Conservation (phyloP, 164 flowering plant species). For the Piper longum region DNA sequence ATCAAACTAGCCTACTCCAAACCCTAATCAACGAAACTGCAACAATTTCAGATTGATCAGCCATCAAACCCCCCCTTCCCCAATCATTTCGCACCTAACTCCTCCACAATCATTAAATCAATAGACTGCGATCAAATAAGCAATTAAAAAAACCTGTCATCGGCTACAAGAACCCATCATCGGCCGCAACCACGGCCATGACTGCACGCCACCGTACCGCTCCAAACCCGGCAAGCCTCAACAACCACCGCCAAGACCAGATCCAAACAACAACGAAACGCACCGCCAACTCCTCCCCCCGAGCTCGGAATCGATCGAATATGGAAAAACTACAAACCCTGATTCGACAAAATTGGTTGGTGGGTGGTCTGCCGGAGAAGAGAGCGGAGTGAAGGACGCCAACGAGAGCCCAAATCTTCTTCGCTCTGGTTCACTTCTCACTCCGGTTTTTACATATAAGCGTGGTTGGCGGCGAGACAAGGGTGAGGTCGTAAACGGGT, state of each 20-base stretch:
- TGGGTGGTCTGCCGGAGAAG: neutral
- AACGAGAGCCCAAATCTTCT: neutral
- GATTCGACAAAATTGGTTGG: neutral
- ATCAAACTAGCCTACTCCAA: no score
- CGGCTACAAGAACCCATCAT: neutral
- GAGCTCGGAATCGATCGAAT: neutral
- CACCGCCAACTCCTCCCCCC: neutral
- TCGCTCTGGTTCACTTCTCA: no score
- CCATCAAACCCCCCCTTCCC: no score
- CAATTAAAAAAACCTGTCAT: neutral
- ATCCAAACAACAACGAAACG: neutral
- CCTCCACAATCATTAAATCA: no score
- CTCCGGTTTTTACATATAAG: no score
- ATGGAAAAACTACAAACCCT: neutral
- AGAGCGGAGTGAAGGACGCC: neutral
- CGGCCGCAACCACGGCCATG: neutral
- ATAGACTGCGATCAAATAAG: no score
- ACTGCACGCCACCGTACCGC: neutral
- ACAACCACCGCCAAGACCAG: neutral
- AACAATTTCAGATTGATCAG: no score
- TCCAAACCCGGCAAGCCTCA: neutral
- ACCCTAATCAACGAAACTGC: no score
- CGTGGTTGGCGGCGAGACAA: no score
- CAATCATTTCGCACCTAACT: no score
- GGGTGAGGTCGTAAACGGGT: no score